These are phyloP conservation scores for Tricholoma sp. DNA, from an alignment of 768 basidiomycete genomes.

Conservation along the genomic window DNA sequence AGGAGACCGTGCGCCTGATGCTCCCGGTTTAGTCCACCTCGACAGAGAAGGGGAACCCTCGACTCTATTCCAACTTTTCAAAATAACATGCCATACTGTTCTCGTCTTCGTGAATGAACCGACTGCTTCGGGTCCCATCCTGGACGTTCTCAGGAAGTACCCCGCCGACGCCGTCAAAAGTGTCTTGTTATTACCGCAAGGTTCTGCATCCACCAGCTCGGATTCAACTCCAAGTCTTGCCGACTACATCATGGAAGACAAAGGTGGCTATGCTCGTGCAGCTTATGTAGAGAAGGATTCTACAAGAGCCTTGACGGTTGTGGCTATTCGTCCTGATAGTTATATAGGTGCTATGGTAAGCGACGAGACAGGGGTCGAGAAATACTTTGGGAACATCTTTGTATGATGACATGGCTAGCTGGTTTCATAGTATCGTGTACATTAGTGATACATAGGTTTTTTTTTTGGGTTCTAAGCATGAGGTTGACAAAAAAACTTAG, in stretches of 20 bases:
- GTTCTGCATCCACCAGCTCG: too few species aligned
- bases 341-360: background rate
- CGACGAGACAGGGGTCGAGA: background rate
- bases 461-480: too few species aligned
- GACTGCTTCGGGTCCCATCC: background rate
- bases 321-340: background rate
- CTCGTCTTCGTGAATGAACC: background rate
- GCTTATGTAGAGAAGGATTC: background rate
- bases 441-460: too few species aligned
- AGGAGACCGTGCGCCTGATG: constrained; percentile 32
- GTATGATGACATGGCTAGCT: background rate
- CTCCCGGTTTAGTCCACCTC: constrained; percentile 12
- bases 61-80: background rate
- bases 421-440: too few species aligned
- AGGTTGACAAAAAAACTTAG: too few species aligned
- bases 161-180: background rate
- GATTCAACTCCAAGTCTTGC: too few species aligned
- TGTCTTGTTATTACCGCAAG: background rate
- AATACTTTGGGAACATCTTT: background rate
- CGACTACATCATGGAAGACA: background rate
- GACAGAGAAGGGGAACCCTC: background rate
- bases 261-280: background rate
- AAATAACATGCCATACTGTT: background rate
- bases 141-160: background rate
- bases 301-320: background rate